A percentile compares a stretch with the other conserved stretches of the same genome.
phyloP scores from a whole-genome alignment of 1,139 yeast species.

The Yamadazyma triangularis region DNA sequence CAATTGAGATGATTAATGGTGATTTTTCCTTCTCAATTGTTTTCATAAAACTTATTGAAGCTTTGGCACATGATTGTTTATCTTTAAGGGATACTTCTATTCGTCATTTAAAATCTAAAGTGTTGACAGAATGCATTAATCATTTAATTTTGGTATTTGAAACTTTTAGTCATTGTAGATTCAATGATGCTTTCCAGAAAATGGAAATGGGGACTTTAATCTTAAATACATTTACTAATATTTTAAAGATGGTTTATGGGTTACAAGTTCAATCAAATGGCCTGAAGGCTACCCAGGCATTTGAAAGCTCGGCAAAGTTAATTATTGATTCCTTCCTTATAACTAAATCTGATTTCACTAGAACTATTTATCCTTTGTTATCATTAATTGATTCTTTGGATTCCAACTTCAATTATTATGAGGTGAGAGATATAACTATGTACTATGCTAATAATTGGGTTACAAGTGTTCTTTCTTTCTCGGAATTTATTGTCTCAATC shows the following conservation, averaged over 20 bases:
- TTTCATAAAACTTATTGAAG: constrained; percentile 50
- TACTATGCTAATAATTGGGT: constrained; percentile 43
- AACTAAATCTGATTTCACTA: constrained; percentile 41
- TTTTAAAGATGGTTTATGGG: constrained; percentile 55
- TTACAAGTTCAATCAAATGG: constrained; percentile 38
- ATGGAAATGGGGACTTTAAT: constrained; percentile 58
- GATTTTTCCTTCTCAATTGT: constrained; percentile 61
- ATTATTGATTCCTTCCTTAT: constrained; percentile 57
- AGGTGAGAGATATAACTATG: constrained; percentile 39
- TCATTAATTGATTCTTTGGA: constrained; percentile 48
- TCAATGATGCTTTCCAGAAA: constrained; percentile 51
- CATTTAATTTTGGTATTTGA: constrained; percentile 70
- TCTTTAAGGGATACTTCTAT: constrained; percentile 26
- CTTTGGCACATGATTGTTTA: constrained; percentile 53
- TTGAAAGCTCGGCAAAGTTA: constrained; percentile 45
- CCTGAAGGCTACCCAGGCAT: constrained; percentile 42
- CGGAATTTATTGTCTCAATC: constrained; percentile 46
- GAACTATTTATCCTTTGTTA: constrained; percentile 57
- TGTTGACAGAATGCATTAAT: constrained; percentile 50
- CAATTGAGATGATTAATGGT: constrained; percentile 70
- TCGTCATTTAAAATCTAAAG: constrained; percentile 29
- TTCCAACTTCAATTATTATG: constrained; percentile 29
- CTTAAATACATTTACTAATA: constrained; percentile 51
- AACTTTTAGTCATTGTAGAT: constrained; percentile 69
- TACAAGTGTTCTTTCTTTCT: constrained; percentile 34